Evolutionary conservation across 305 asterid genomes (phyloP), one percentile per base, ranked within the genome.

Genomic region (Solanum hybrid): DNA sequence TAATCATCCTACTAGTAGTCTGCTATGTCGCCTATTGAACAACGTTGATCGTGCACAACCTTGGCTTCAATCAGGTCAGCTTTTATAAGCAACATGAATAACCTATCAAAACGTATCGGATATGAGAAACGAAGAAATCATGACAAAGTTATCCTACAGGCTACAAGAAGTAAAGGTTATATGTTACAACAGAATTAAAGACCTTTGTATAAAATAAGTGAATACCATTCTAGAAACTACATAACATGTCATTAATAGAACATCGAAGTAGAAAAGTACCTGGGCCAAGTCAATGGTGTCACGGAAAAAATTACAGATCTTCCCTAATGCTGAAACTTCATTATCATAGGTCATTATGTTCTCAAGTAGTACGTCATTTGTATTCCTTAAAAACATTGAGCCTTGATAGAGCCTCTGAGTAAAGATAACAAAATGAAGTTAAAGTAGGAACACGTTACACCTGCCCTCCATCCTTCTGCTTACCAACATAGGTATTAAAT

Each of bases 401-500:
- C 69, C 91, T 88, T 72, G 89, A 88, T 24, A 90, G 87, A 88
- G 91, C 88, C 79, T 90, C 90, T 90, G 87, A 66, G 51, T 40
- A 16, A 60, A 17, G 36, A 32, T 12, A 85, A 86, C 11, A 10
- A 26, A 35, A 35, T 31, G 14, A 73, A 85, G 27, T 17, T 51
- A 31, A 56, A 20, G 32, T 73, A 86, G 35, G 7, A 27, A 56
- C 20, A 14, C 10, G 2, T 14, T 87, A 84, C 10, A 4, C 42
- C 40, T 14, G 3, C 35, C 13, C 10, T 29, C 42, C 32, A 56
- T 7, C 20, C 64, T 32, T 11, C 26, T 71, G 17, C 88, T 31
- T 91, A 89, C 91, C 92, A 89, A 91, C 92, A 91, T 91, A 79
- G 90, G 92, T 91, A 91, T 89, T 84, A 91, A 16, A 86, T 91